Conservation (phyloP, 2,329 filamentous ascomycete species). For the Elsinoe australis region DNA sequence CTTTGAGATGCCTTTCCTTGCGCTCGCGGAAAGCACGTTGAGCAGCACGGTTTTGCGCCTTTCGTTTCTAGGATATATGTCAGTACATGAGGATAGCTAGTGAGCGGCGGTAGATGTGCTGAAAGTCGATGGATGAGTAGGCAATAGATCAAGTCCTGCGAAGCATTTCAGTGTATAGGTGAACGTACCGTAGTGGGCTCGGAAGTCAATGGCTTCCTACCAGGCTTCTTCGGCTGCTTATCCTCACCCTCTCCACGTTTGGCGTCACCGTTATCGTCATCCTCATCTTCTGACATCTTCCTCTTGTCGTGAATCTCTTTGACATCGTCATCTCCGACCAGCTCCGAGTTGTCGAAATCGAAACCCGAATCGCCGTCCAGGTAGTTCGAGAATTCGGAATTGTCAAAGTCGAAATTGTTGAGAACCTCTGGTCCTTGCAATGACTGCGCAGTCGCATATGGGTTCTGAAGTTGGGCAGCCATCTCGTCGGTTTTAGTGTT, state of each 20-base stretch:
- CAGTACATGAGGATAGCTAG: background rate
- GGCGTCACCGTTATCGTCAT: constrained; percentile 57
- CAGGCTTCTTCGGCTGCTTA: constrained; percentile 88
- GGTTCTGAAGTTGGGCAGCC: constrained; percentile 11
- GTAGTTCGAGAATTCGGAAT: constrained; percentile 61
- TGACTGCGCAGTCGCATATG: background rate
- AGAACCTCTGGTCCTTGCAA: constrained; percentile 17
- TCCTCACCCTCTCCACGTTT: constrained; percentile 78
- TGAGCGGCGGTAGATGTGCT: no score
- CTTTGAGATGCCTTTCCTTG: constrained; percentile 84
- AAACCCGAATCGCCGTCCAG: constrained; percentile 67
- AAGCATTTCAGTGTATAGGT: no score
- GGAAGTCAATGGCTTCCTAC: constrained; percentile 87
- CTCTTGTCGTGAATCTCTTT: constrained; percentile 59
- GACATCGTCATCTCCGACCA: constrained; percentile 34
- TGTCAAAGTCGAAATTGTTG: constrained; percentile 25
- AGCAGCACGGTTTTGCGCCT: constrained; percentile 89
- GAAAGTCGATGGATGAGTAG: no score
- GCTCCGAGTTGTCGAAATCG: constrained; percentile 60
- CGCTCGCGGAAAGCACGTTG: constrained; percentile 90
- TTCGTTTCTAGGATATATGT: constrained; percentile 61
- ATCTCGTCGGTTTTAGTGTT: background rate
- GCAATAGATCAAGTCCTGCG: no score
- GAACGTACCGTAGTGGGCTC: constrained; percentile 86
- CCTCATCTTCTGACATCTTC: constrained; percentile 59